phyloP scores from a whole-genome alignment of 2,329 filamentous ascomycete species.

The Neonectria hederae region DNA sequence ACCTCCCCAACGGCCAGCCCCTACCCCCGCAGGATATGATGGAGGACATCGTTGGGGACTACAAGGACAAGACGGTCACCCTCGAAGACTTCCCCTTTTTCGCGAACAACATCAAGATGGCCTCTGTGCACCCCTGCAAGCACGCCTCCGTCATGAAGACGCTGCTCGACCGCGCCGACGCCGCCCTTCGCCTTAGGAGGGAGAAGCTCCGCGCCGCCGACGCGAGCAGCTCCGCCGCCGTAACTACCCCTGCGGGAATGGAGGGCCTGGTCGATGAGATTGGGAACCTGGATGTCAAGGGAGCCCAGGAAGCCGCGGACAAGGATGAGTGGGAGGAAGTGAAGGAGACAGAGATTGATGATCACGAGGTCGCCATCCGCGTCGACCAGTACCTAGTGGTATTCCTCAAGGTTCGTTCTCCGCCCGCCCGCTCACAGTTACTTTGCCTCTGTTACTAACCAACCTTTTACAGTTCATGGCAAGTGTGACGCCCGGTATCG shows the following conservation, averaged over 20 bases:
- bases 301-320: conserved; percentile 61
- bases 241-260: conserved; percentile 63
- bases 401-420: conserved; percentile 76
- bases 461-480: conserved; percentile 70
- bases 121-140: conserved; percentile 95
- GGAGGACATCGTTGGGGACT: conserved; percentile 95
- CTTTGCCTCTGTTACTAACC: conserved; percentile 9
- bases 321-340: conserved; percentile 74
- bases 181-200: conserved; percentile 86
- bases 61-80: conserved; percentile 98
- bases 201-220: conserved; percentile 76
- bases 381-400: conserved; percentile 92
- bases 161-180: conserved; percentile 92
- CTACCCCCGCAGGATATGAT: conserved; percentile 89
- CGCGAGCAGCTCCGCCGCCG: conserved; percentile 54
- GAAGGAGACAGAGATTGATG: conserved; percentile 68
- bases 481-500: conserved; percentile 94
- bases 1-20: conserved; percentile 80
- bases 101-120: conserved; percentile 91
- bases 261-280: conserved; percentile 89
- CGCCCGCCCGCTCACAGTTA: background rate
- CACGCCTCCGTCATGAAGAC: conserved; percentile 99
- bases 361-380: conserved; percentile 79
- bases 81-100: conserved; percentile 98
- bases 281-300: conserved; percentile 67